Percentiles rank a stretch among this genome's conserved stretches.
Conservation (phyloP, 2,329 filamentous ascomycete genomes). For the Nakataea oryzae region DNA sequence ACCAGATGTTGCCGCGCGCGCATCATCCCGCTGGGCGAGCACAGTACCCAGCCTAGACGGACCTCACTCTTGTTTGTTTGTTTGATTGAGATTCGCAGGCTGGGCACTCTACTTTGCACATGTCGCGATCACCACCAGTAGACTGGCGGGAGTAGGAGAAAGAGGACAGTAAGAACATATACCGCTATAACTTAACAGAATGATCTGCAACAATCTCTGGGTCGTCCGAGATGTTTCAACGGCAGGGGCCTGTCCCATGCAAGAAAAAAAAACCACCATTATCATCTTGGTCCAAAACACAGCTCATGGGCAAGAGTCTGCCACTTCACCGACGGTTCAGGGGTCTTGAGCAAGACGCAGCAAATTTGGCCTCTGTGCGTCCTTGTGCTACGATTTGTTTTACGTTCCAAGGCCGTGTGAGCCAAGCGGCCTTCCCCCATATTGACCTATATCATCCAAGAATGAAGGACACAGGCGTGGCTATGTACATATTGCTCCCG, state of each 20-base stretch:
- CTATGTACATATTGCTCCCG: neutral
- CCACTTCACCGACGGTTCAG: too few relatives aligned
- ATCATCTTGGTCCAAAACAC: neutral
- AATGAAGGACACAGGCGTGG: neutral
- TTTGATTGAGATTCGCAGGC: too few relatives aligned
- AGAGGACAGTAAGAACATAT: too few relatives aligned
- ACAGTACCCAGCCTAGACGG: too few relatives aligned
- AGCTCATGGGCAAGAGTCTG: neutral
- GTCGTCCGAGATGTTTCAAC: neutral
- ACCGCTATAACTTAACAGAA: neutral
- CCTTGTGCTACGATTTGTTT: neutral
- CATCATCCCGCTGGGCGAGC: neutral
- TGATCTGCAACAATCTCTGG: neutral
- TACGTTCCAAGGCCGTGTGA: neutral
- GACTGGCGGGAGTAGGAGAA: too few relatives aligned
- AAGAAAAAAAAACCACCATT: neutral
- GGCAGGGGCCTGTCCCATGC: neutral
- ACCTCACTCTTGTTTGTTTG: neutral
- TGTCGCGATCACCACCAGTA: neutral
- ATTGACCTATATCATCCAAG: neutral
- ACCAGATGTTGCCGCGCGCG: too few relatives aligned
- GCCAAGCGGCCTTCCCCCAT: neutral
- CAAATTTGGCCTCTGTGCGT: neutral
- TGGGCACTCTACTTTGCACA: neutral
- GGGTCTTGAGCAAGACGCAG: too few relatives aligned